A percentile compares a stretch with the other conserved stretches of the same genome.
Conservation (phyloP, 2,329 filamentous ascomycete species). For the Xylariaceae sp. region DNA sequence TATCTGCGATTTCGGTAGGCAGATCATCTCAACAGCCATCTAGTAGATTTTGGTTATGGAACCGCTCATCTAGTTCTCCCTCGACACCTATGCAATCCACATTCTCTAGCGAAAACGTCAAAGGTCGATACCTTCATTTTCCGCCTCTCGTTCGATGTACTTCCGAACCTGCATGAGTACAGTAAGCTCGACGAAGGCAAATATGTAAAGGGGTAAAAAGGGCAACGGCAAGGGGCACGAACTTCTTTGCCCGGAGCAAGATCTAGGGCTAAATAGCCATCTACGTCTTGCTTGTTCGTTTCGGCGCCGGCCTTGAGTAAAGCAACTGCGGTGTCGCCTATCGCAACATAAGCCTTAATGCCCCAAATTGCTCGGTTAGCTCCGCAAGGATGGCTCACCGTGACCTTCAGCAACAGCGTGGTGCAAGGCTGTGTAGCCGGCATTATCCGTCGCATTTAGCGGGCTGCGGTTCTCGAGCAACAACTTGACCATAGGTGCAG, state of each 20-base stretch:
- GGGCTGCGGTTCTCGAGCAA: slow-evolving; percentile 80
- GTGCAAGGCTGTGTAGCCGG: slow-evolving; percentile 88
- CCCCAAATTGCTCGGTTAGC: background rate
- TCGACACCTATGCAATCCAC: background rate
- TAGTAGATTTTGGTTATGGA: slow-evolving; percentile 24
- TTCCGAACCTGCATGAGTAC: slow-evolving; percentile 64
- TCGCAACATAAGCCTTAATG: background rate
- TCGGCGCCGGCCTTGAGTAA: slow-evolving; percentile 87
- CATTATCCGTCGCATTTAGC: slow-evolving; percentile 79
- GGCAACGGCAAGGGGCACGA: slow-evolving; percentile 37
- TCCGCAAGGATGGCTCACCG: slow-evolving; percentile 54
- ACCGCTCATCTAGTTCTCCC: slow-evolving; percentile 17
- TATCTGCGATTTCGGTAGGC: slow-evolving; percentile 19
- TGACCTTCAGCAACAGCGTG: slow-evolving; percentile 82
- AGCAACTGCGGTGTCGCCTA: slow-evolving; percentile 80
- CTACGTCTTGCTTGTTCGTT: slow-evolving; percentile 74
- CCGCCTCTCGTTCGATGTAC: slow-evolving; percentile 79
- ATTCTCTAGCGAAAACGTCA: slow-evolving; percentile 27
- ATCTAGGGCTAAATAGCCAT: slow-evolving; percentile 77
- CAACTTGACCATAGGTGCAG: slow-evolving; percentile 82
- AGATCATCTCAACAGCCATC: slow-evolving; percentile 10
- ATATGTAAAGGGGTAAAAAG: slow-evolving; percentile 7
- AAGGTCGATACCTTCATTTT: slow-evolving; percentile 80
- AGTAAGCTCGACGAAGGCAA: slow-evolving; percentile 18
- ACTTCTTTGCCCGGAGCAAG: slow-evolving; percentile 87